Evolutionary conservation across 1,139 yeast species (phyloP).

Genomic region (Geotrichum macrosporum): DNA sequence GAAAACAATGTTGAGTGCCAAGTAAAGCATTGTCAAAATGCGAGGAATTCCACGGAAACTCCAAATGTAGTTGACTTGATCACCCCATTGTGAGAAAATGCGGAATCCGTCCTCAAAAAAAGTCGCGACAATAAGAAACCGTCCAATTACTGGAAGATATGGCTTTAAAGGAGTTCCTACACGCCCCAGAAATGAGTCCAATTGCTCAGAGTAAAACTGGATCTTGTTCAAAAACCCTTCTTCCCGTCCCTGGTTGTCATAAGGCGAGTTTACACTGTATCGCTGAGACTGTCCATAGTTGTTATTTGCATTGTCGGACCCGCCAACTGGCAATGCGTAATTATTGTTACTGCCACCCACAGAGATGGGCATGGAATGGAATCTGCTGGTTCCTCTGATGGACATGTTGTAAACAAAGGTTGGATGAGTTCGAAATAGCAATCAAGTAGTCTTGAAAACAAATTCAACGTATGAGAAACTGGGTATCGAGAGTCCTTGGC

Average conservation of each 20-base stretch:
- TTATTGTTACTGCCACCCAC: conserved; percentile 19
- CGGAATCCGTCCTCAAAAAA: conserved; percentile 87
- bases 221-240: conserved; percentile 16
- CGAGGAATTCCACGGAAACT: conserved; percentile 76
- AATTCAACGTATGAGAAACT: no score
- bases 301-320: conserved; percentile 13
- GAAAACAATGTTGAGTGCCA: conserved; percentile 57
- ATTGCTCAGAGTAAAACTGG: conserved; percentile 30
- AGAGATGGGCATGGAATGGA: conserved; percentile 22
- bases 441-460: no score
- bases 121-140: conserved; percentile 89
- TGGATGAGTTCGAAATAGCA: no score
- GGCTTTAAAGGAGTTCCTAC: conserved; percentile 42
- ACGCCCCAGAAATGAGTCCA: conserved; percentile 37
- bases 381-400: conserved; percentile 21
- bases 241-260: conserved; percentile 10
- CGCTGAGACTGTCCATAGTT: conserved; percentile 12
- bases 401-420: no score
- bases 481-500: no score
- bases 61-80: conserved; percentile 81
- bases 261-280: conserved; percentile 12
- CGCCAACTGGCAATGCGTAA: conserved; percentile 18
- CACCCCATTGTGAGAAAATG: conserved; percentile 83
- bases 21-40: conserved; percentile 68
- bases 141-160: conserved; percentile 69